These are phyloP conservation scores for Diospyros lotus DNA, from an alignment of 148 eudicot species.

Conservation along the genomic window DNA sequence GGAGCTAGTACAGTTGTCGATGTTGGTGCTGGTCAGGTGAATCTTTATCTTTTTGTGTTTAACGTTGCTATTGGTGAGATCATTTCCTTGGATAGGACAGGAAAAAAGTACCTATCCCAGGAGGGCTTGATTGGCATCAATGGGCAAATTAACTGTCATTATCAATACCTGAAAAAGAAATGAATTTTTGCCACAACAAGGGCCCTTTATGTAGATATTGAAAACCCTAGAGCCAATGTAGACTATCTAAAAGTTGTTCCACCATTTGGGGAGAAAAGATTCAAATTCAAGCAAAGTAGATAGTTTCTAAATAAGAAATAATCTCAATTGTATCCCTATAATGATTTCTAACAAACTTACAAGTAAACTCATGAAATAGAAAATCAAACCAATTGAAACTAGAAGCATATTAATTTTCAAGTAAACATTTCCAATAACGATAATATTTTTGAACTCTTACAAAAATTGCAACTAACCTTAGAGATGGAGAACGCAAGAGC, in stretches of 20 bases:
- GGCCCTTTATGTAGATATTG: neutral
- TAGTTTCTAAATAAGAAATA: neutral
- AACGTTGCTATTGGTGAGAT: neutral
- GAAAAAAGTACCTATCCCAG: neutral
- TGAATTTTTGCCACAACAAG: neutral
- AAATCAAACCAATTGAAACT: too few species aligned
- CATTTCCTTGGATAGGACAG: conserved; percentile 3
- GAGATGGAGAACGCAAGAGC: too few species aligned
- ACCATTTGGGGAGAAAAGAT: neutral
- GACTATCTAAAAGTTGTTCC: neutral
- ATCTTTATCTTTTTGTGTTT: conserved; percentile 5
- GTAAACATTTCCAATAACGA: too few species aligned
- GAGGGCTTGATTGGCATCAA: too few species aligned
- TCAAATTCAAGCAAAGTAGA: neutral
- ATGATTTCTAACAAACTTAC: neutral
- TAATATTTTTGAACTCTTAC: too few species aligned
- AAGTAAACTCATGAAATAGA: neutral
- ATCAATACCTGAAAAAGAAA: neutral
- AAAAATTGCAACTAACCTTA: too few species aligned
- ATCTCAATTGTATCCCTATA: neutral
- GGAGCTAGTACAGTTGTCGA: conserved; percentile 65
- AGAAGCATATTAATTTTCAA: too few species aligned
- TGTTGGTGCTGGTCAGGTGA: conserved; percentile 97
- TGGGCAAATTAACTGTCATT: too few species aligned
- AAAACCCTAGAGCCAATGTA: neutral